A percentile compares a stretch with the other conserved stretches of the same genome.
Evolutionary conservation across 148 eudicot species (phyloP).

Genomic region (Talinum fruticosum): DNA sequence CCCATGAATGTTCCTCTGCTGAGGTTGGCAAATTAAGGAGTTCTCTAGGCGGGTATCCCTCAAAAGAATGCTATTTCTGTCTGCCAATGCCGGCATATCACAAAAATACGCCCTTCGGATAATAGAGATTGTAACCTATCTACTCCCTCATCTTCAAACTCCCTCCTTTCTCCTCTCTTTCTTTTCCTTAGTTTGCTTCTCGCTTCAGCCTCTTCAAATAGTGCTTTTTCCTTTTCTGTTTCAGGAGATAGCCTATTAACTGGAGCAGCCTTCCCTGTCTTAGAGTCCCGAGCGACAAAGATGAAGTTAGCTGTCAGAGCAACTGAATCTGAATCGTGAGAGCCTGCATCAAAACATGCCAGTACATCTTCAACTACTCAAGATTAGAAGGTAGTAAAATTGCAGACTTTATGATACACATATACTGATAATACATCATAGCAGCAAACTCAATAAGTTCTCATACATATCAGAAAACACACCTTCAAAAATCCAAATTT

Average conservation of each 20-base stretch:
- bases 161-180: slow-evolving; percentile 46
- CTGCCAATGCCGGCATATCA: slow-evolving; percentile 99
- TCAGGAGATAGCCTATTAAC: slow-evolving; percentile 81
- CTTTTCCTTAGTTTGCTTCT: slow-evolving; percentile 61
- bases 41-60: slow-evolving; percentile 84
- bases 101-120: slow-evolving; percentile 84
- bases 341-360: slow-evolving; percentile 31
- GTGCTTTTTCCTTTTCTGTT: slow-evolving; percentile 64
- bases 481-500: not conserved
- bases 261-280: slow-evolving; percentile 82
- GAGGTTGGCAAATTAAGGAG: slow-evolving; percentile 94
- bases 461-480: not conserved
- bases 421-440: not conserved
- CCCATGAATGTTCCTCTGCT: slow-evolving; percentile 95
- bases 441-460: not conserved
- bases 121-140: slow-evolving; percentile 50
- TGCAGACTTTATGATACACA: not conserved
- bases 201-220: slow-evolving; percentile 80
- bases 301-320: slow-evolving; percentile 93
- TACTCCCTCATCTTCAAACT: slow-evolving; percentile 39
- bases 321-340: slow-evolving; percentile 40
- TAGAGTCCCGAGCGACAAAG: slow-evolving; percentile 92
- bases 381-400: not conserved
- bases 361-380: not conserved
- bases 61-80: slow-evolving; percentile 90